phyloP scores from a whole-genome alignment of 257 asterid species.

The Penstemon newberryi region DNA sequence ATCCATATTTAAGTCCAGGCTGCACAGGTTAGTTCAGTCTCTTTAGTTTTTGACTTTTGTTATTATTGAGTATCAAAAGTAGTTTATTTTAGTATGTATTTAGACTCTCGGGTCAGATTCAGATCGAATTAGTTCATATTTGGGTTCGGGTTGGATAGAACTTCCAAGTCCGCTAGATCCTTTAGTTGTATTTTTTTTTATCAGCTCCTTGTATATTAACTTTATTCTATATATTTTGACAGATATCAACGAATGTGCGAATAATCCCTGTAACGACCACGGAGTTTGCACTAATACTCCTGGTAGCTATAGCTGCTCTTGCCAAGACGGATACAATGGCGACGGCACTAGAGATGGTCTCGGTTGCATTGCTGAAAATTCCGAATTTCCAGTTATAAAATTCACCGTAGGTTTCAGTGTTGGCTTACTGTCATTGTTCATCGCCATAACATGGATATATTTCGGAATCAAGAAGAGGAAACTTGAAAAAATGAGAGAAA shows the following conservation, averaged over 20 bases:
- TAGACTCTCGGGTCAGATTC: no score
- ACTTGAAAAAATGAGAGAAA: constrained; percentile 21
- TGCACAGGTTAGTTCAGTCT: constrained; percentile 30
- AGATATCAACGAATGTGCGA: constrained; percentile 48
- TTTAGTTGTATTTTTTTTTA: no score
- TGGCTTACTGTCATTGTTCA: constrained; percentile 25
- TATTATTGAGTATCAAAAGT: background rate
- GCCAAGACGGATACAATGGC: constrained; percentile 33
- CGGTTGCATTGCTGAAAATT: constrained; percentile 27
- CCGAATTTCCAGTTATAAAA: constrained; percentile 26
- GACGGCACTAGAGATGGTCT: constrained; percentile 30
- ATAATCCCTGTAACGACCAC: constrained; percentile 33
- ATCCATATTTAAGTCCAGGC: constrained; percentile 36
- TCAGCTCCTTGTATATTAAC: no score
- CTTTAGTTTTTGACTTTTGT: background rate
- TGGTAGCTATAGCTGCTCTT: constrained; percentile 33
- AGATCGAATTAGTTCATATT: no score
- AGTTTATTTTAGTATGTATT: background rate
- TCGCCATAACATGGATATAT: constrained; percentile 19
- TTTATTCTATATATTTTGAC: background rate
- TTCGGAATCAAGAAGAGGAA: constrained; percentile 27
- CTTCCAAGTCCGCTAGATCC: no score
- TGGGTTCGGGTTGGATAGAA: no score
- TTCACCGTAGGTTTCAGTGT: constrained; percentile 24
- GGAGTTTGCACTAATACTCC: constrained; percentile 36